Percentiles rank a stretch among this genome's conserved stretches.
phyloP scores from a whole-genome alignment of 75 land plant species.

The Adiantum capillusveneris region DNA sequence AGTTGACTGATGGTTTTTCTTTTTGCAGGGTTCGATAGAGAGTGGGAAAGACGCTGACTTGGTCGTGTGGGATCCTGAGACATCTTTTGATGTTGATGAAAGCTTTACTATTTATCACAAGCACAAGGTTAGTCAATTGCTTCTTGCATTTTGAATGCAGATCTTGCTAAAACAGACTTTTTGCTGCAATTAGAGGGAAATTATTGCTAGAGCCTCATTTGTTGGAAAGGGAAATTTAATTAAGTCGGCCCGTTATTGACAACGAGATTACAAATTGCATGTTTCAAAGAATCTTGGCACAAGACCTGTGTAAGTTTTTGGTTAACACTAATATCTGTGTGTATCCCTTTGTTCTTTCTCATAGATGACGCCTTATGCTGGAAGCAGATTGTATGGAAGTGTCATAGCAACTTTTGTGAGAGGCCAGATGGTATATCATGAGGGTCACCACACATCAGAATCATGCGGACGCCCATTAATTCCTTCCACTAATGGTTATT shows the following conservation, averaged over 20 bases:
- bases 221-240: too few species aligned
- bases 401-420: conserved; percentile 86
- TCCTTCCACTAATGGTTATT: too few species aligned
- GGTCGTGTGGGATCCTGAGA: conserved; percentile 94
- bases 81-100: conserved; percentile 54
- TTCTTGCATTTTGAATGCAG: background rate
- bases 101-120: conserved; percentile 47
- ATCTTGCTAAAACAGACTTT: too few species aligned
- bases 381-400: conserved; percentile 57
- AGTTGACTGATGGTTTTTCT: too few species aligned
- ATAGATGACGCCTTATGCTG: conserved; percentile 76
- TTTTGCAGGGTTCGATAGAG: conserved; percentile 62
- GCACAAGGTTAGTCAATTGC: conserved; percentile 48
- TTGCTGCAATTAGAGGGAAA: too few species aligned
- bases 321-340: background rate
- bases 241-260: too few species aligned
- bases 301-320: background rate
- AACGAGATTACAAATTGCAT: too few species aligned
- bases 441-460: conserved; percentile 55
- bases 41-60: conserved; percentile 88
- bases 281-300: too few species aligned
- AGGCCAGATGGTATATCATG: conserved; percentile 70
- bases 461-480: conserved; percentile 68
- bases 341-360: background rate
- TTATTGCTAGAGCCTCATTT: too few species aligned